Evolutionary conservation across 495 filamentous ascomycete genomes (phyloP).

Genomic region (Annulohypoxylon nitens): DNA sequence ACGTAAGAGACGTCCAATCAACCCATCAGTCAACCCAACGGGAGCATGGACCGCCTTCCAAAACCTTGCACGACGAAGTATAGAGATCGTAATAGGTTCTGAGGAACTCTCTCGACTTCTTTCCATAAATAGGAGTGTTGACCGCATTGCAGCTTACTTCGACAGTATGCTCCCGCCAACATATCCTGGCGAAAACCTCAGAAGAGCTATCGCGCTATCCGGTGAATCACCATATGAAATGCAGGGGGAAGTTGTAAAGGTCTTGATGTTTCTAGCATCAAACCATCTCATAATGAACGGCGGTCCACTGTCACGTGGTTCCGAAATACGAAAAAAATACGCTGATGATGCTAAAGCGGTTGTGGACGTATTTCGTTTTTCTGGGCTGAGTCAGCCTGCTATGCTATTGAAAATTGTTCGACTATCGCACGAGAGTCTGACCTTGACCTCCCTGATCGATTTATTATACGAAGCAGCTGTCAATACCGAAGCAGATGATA

Average conservation of each 20-base stretch:
- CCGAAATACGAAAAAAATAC: background rate
- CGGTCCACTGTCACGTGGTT: too few species aligned
- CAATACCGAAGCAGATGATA: constrained; percentile 17
- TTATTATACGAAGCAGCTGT: constrained; percentile 28
- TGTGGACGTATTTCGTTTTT: constrained; percentile 20
- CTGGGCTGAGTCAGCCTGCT: constrained; percentile 16
- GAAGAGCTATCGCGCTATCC: constrained; percentile 19
- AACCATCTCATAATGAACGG: constrained; percentile 19
- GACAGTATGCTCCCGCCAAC: constrained; percentile 17
- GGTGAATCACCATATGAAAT: constrained; percentile 1
- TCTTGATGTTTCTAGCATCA: constrained; percentile 28
- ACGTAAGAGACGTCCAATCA: background rate
- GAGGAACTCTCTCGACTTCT: constrained; percentile 13
- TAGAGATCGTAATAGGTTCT: constrained; percentile 29
- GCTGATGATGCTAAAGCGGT: background rate
- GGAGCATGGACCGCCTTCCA: constrained; percentile 11
- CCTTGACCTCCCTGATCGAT: constrained; percentile 24
- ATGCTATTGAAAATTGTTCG: constrained; percentile 8
- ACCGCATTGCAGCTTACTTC: constrained; percentile 20
- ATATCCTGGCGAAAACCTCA: constrained; percentile 25
- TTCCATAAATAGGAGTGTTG: constrained; percentile 23
- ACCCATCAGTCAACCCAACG: background rate
- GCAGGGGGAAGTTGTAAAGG: constrained; percentile 21
- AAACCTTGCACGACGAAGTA: constrained; percentile 14
- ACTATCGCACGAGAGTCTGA: constrained; percentile 13